Base-by-base conservation (phyloP, 495 filamentous ascomycete species). In the Pyronema omphalodes region DNA sequence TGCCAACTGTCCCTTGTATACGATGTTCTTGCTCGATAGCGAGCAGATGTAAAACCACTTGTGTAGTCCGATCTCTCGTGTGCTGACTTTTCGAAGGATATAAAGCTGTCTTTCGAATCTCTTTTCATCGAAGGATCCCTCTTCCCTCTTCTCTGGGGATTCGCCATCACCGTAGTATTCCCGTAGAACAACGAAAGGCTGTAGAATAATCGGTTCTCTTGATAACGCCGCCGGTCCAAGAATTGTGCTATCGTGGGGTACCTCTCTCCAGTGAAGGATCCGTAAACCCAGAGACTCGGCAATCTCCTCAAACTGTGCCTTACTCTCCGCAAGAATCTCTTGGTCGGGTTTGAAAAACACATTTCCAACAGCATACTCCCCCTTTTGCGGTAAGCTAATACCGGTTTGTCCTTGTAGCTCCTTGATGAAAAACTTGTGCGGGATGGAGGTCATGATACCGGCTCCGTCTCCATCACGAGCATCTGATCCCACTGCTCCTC, bases 31-130 rank as follows among this genome's bases (percentile, higher is more conserved):
- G 77, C 94, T 96, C 68, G 86, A 94, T 57, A 99, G 74, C 37
- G 89, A 95, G 75, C 88, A 96, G 44, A 96, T 72, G 67, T 99
- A 99, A 75, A 95, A 99, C 91, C 91, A 99, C 67, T 95, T 96
- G 68, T 91, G 86, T 15, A 95, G 75, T 43, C 93, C 91, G 66
- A 95, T 89, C 55, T 84, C 80, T 69, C 94, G 88, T 8, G 88
- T 95, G 17, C 86, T 83, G 58, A 87, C 81, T 78, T 99, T 99
- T 57, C 91, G 82, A 51, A 99, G 75, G 52, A 99, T 75, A 66
- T 89, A 99, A 41, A 99, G 76, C 69, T 99, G 91, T 46, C 83
- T 76, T 68, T 96, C 93, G 68, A 99, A 99, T 37, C 76, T 75
- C 60, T 76, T 76, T 63, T 86, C 81, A 69, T 95, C 84, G 68